Conservation (phyloP, 2,329 filamentous ascomycete species). For the Pezicula radicicola region DNA sequence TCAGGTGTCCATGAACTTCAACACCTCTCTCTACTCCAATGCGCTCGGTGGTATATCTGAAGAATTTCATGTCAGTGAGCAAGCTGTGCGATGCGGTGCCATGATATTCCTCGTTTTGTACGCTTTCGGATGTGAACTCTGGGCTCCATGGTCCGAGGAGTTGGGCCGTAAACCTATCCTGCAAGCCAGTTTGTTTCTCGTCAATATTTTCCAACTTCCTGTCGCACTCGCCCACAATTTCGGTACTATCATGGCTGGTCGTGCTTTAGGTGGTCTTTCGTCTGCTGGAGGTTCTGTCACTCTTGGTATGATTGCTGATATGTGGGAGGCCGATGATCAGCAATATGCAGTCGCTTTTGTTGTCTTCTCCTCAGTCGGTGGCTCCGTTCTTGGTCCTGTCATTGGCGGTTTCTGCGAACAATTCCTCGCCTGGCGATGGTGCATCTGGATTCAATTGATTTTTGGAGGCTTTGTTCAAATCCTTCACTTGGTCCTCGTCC, state of each 20-base stretch:
- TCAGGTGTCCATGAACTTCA: constrained; percentile 77
- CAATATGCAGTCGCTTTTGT: constrained; percentile 75
- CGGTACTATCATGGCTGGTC: constrained; percentile 65
- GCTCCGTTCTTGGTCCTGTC: constrained; percentile 73
- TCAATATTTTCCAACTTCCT: constrained; percentile 75
- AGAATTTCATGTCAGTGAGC: constrained; percentile 65
- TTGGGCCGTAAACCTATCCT: constrained; percentile 74
- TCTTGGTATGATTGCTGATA: constrained; percentile 71
- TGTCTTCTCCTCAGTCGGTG: constrained; percentile 77
- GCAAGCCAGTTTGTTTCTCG: constrained; percentile 68
- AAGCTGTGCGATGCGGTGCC: constrained; percentile 69
- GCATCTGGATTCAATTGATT: constrained; percentile 83
- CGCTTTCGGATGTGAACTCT: constrained; percentile 83
- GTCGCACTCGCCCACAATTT: constrained; percentile 74
- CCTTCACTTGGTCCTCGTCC: constrained; percentile 66
- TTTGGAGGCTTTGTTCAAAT: constrained; percentile 68
- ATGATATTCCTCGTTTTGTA: constrained; percentile 78
- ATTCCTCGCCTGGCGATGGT: constrained; percentile 69
- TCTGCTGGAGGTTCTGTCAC: constrained; percentile 73
- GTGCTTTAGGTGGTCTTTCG: constrained; percentile 66
- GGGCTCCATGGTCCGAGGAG: constrained; percentile 87
- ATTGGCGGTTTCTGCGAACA: constrained; percentile 73
- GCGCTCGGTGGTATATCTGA: constrained; percentile 61
- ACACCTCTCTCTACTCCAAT: constrained; percentile 72
- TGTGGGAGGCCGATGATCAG: constrained; percentile 68